Evolutionary conservation across 2,329 filamentous ascomycete genomes (phyloP).

Genomic region (Clonostachys rhizophaga): DNA sequence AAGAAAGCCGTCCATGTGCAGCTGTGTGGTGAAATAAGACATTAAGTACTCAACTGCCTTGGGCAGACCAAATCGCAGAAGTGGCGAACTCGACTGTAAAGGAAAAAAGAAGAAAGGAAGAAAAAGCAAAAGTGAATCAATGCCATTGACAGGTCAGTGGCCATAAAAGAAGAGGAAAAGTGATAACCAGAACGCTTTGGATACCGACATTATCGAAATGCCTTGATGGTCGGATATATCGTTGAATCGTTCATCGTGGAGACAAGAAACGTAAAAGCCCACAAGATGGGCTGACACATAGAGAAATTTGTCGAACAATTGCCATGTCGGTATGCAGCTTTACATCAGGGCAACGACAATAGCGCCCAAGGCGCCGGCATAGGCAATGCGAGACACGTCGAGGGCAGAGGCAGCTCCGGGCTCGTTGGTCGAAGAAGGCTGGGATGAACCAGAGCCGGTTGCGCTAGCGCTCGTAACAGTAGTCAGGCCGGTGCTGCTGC

Average conservation of each 20-base stretch:
- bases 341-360: conserved; percentile 3
- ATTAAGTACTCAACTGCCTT: no score
- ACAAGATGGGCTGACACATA: background rate
- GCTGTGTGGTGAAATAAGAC: no score
- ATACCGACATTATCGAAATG: background rate
- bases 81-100: no score
- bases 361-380: conserved; percentile 26
- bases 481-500: conserved; percentile 14
- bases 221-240: background rate
- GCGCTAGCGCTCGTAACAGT: background rate
- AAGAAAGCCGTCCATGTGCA: no score
- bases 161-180: no score
- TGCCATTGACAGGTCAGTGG: background rate
- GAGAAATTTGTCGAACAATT: background rate
- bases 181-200: no score
- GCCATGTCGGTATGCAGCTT: background rate
- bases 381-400: conserved; percentile 34
- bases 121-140: background rate
- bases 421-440: background rate
- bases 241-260: background rate
- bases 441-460: background rate
- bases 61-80: no score
- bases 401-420: conserved; percentile 28
- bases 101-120: background rate
- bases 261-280: background rate